Conservation (phyloP, 345 rosid species). For the Geranium rotundifolium region DNA sequence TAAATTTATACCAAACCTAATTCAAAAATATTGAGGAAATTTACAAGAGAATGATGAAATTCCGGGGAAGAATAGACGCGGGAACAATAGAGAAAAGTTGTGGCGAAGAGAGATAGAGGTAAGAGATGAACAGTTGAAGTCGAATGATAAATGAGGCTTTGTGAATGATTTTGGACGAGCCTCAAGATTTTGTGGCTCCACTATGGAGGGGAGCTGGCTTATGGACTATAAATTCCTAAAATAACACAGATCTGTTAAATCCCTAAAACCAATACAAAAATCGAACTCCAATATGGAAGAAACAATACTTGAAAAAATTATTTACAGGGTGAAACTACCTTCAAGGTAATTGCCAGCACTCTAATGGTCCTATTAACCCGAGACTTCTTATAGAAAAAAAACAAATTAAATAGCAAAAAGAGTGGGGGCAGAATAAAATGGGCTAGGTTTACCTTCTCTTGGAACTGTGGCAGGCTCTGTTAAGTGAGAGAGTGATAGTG, state of each 20-base stretch:
- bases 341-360: neutral
- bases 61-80: neutral
- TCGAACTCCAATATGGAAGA: too few species aligned
- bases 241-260: too few species aligned
- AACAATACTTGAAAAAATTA: too few species aligned
- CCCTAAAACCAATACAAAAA: too few species aligned
- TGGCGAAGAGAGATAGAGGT: neutral
- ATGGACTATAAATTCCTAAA: too few species aligned
- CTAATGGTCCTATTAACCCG: neutral
- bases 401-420: neutral
- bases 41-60: too few species aligned
- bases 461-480: neutral
- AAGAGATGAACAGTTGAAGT: neutral
- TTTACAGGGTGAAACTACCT: too few species aligned
- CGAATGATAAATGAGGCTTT: neutral
- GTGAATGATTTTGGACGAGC: neutral
- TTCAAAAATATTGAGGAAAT: too few species aligned
- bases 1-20: too few species aligned
- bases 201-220: neutral
- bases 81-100: neutral
- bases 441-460: neutral
- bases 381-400: neutral
- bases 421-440: neutral
- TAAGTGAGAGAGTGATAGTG: neutral
- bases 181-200: neutral